Percentiles rank a stretch among this genome's conserved stretches.
Evolutionary conservation across 2,329 filamentous ascomycete species (phyloP).

Genomic region (Pseudogymnoascus destructans): DNA sequence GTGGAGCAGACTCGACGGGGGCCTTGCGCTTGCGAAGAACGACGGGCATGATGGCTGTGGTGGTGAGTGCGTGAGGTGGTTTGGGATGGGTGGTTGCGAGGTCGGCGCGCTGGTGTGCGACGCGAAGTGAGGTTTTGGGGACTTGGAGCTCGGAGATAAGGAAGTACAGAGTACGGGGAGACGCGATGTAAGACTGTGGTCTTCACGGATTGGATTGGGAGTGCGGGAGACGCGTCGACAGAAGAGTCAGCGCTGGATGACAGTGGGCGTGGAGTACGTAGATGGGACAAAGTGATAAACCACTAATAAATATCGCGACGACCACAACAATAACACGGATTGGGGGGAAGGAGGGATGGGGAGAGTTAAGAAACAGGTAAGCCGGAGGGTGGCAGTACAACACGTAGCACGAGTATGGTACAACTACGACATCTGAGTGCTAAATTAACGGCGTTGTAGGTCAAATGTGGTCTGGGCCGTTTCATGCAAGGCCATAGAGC

Average conservation of each 20-base stretch:
- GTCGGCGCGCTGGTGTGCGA: background rate
- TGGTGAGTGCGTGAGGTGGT: background rate
- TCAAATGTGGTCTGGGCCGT: background rate
- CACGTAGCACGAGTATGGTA: background rate
- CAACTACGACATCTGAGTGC: background rate
- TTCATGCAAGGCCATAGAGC: background rate
- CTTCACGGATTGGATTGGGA: background rate
- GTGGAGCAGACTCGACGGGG: slow-evolving; percentile 34
- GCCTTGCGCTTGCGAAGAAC: slow-evolving; percentile 51
- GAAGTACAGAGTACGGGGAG: background rate
- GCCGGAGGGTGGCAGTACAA: background rate
- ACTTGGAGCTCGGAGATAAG: background rate
- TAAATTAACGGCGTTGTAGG: background rate
- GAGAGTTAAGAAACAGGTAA: background rate
- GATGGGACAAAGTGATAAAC: background rate
- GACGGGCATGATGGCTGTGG: slow-evolving; percentile 36
- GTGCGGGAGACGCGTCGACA: background rate
- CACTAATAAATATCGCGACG: background rate
- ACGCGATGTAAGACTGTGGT: background rate
- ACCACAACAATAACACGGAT: background rate
- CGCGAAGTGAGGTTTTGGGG: background rate
- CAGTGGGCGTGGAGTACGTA: background rate
- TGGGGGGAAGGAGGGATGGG: background rate
- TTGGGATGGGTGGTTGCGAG: background rate
- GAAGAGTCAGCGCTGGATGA: background rate